These are phyloP conservation scores for Pleurozium schreberi DNA, from an alignment of 225 moss, liverwort and hornwort genomes.

Conservation along the genomic window DNA sequence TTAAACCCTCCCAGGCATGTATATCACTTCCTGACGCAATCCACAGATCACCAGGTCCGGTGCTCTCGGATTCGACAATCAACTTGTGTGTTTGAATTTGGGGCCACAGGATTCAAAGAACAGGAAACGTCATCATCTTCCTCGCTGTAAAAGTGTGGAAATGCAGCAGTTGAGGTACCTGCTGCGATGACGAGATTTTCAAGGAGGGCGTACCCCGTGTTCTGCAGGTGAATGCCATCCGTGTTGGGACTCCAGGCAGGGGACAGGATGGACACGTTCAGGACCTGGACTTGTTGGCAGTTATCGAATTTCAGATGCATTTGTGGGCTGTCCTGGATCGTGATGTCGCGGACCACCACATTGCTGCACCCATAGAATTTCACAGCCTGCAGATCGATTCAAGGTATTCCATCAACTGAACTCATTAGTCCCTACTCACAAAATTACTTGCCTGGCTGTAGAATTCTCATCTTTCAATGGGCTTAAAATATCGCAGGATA, in stretches of 20 bases:
- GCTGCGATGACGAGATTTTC: slow-evolving; percentile 47
- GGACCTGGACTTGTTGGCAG: slow-evolving; percentile 41
- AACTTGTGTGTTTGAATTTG: background rate
- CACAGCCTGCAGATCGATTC: slow-evolving; percentile 9
- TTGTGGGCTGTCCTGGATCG: slow-evolving; percentile 47
- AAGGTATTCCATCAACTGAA: background rate
- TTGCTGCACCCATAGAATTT: slow-evolving; percentile 43
- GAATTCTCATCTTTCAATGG: background rate
- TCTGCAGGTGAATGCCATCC: slow-evolving; percentile 39
- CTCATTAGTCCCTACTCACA: background rate
- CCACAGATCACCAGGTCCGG: background rate
- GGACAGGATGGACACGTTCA: slow-evolving; percentile 24
- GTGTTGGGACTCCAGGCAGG: slow-evolving; percentile 51
- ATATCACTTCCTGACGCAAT: background rate
- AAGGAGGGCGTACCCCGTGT: slow-evolving; percentile 51
- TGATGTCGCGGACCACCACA: slow-evolving; percentile 42
- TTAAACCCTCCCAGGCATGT: background rate
- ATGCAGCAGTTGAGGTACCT: slow-evolving; percentile 18
- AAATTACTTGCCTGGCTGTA: background rate
- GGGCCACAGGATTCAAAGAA: background rate
- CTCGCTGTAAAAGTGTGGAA: background rate
- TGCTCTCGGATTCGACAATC: background rate
- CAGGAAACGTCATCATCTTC: background rate
- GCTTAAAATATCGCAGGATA: background rate
- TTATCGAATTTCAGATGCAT: slow-evolving; percentile 55